phyloP scores from a whole-genome alignment of 2,329 filamentous ascomycete genomes.

The Pestalotiopsis fici region DNA sequence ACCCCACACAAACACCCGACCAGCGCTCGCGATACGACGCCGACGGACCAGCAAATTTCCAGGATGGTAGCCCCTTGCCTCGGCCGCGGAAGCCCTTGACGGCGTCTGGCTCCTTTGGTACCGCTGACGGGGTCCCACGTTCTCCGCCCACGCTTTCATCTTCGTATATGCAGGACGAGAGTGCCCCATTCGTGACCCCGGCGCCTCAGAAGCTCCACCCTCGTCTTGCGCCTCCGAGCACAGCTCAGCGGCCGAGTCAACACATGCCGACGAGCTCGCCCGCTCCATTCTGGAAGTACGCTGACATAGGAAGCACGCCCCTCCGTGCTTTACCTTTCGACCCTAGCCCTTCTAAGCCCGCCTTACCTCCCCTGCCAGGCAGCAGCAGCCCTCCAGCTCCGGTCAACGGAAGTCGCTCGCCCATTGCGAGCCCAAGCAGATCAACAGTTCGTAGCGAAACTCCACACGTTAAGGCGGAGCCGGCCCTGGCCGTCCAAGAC shows the following conservation, averaged over 20 bases:
- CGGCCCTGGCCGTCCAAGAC: constrained; percentile 19
- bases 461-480: constrained; percentile 17
- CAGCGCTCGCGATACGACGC: constrained; percentile 45
- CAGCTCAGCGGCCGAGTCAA: constrained; percentile 77
- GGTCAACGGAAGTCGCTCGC: constrained; percentile 42
- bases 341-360: constrained; percentile 58
- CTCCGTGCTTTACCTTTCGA: constrained; percentile 56
- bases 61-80: constrained; percentile 65
- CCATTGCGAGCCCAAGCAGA: constrained; percentile 52
- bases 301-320: constrained; percentile 75
- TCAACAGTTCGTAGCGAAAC: constrained; percentile 27
- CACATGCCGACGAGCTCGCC: constrained; percentile 86
- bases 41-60: constrained; percentile 36
- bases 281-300: constrained; percentile 87
- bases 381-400: constrained; percentile 61
- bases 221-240: constrained; percentile 76
- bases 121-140: constrained; percentile 53
- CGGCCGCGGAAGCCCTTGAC: constrained; percentile 51
- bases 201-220: constrained; percentile 74
- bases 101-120: constrained; percentile 42
- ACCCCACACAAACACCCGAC: constrained; percentile 59
- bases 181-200: constrained; percentile 67
- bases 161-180: constrained; percentile 63
- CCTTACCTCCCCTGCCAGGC: constrained; percentile 32
- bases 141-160: constrained; percentile 62